These are phyloP conservation scores for Pseudoturritis turrita DNA, from an alignment of 345 rosid genomes.

Conservation along the genomic window DNA sequence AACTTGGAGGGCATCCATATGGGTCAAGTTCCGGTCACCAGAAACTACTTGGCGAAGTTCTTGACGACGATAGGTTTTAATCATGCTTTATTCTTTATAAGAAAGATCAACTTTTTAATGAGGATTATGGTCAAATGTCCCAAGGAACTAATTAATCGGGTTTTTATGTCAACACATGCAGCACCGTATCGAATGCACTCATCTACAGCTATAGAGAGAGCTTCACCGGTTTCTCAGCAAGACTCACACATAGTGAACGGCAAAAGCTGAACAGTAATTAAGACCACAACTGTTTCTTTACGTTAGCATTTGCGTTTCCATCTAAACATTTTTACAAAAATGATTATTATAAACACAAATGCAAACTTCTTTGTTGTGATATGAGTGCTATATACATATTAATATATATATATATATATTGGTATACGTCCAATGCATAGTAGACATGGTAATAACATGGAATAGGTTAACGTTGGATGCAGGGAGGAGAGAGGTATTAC, in stretches of 20 bases:
- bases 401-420: neutral
- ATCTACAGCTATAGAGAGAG: constrained; percentile 20
- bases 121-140: neutral
- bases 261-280: constrained; percentile 20
- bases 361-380: too few species aligned
- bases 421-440: neutral
- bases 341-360: neutral
- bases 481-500: constrained; percentile 17
- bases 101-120: neutral
- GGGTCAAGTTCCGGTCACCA: constrained; percentile 25
- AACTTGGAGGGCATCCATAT: constrained; percentile 20
- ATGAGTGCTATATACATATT: too few species aligned
- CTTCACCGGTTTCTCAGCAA: constrained; percentile 26
- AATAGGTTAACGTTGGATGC: neutral
- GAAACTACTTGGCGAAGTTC: constrained; percentile 14
- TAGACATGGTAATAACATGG: neutral
- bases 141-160: neutral
- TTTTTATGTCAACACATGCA: neutral
- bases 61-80: constrained; percentile 17
- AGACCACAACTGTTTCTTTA: neutral
- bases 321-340: neutral
- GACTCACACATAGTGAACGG: constrained; percentile 11
- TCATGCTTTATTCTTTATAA: neutral
- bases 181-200: constrained; percentile 1
- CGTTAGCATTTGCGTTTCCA: neutral